phyloP scores from a whole-genome alignment of 352 stramenopile species.

The Globisporangium sylvaticum region DNA sequence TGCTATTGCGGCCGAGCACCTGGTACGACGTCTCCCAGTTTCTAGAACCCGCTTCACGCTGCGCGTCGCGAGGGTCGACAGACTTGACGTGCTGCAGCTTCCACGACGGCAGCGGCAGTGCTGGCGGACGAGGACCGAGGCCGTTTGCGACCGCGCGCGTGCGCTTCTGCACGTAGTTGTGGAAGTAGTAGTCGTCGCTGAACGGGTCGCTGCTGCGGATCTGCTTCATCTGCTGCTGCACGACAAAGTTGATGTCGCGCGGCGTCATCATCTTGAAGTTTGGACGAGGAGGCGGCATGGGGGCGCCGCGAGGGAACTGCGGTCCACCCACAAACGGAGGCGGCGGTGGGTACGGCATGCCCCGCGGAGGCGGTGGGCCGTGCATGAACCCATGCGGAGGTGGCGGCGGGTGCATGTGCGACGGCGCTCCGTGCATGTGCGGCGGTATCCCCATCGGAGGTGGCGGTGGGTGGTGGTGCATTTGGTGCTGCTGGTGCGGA shows the following conservation, averaged over 20 bases:
- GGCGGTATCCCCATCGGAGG: slow-evolving; percentile 20
- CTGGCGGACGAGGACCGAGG: slow-evolving; percentile 25
- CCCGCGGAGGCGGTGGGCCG: slow-evolving; percentile 26
- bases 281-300: slow-evolving; percentile 38
- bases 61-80: slow-evolving; percentile 52
- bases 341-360: slow-evolving; percentile 28
- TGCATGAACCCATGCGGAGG: slow-evolving; percentile 36
- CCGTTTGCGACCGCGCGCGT: slow-evolving; percentile 25
- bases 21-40: slow-evolving; percentile 73
- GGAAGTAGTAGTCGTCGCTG: slow-evolving; percentile 88
- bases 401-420: slow-evolving; percentile 31
- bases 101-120: slow-evolving; percentile 66
- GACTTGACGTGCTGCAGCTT: slow-evolving; percentile 84
- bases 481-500: slow-evolving; percentile 17
- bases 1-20: slow-evolving; percentile 73
- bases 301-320: slow-evolving; percentile 20
- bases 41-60: slow-evolving; percentile 61
- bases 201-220: slow-evolving; percentile 83
- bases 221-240: slow-evolving; percentile 86
- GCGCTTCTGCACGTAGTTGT: slow-evolving; percentile 82
- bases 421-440: slow-evolving; percentile 25
- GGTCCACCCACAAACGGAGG: slow-evolving; percentile 15
- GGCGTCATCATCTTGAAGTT: slow-evolving; percentile 85
- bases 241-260: slow-evolving; percentile 81
- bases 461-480: slow-evolving; percentile 4